Base-by-base conservation (phyloP, 106 monocot species). In the Phalaenopsis equestris region DNA sequence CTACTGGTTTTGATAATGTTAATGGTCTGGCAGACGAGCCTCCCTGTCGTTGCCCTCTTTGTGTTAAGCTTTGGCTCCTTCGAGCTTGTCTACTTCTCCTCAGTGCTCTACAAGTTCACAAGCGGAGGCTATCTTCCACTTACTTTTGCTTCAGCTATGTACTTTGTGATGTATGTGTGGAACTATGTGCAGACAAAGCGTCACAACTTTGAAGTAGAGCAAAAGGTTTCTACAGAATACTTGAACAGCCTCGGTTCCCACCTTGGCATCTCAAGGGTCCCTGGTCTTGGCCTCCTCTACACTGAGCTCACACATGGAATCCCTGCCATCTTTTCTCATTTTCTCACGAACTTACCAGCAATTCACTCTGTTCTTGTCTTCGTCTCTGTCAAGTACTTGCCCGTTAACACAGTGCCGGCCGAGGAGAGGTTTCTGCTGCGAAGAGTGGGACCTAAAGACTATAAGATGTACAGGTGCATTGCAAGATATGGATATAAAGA, bases 241-340 rank as follows among this genome's bases (percentile, higher is more conserved):
- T 21, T 95, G 58, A 73, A 37, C 43, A 46, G 56, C 36, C 84
- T 94, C 1, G 85, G 85, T 7, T 81, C 89, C 4, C 49, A 75
- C 42, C 83, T 83, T 0, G 86, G 75, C 2, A 83, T 92, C 55
- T 74, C 82, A 2, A 75, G 90, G 38, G 84, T 95, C 18, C 92
- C 82, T 4, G 95, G 92, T 1, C 61, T 95, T 1, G 92, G 90
- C 1, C 86, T 95, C 1, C 79, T 95, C 23, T 87, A 90, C 82
- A 81, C 95, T 0, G 95, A 95, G 73, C 80, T 95, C 9, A 77
- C 83, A 18, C 85, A 78, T 23, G 95, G 92, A 0, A 83, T 95
- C 45, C 95, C 95, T 0, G 83, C 92, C 17, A 87, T 95, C 19
- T 92, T 95, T 83, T 82, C 83, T 0, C 92, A 92, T 72, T 92